These are phyloP conservation scores for Neoarthrinium moseri DNA, from an alignment of 2,329 filamentous ascomycete species.

Conservation along the genomic window DNA sequence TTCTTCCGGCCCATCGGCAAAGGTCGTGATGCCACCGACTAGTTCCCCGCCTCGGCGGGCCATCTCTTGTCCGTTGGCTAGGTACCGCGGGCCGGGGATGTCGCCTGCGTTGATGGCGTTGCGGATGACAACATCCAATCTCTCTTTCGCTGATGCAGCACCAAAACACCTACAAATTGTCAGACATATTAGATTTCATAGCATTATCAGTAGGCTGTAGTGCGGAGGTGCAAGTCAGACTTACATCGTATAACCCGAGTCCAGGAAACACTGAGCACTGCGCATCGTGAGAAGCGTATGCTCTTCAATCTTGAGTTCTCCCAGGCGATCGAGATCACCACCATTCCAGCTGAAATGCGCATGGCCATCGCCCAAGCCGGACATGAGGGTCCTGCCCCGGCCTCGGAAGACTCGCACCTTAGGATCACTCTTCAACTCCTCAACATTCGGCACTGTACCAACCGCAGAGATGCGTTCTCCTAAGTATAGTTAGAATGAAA, in stretches of 20 bases:
- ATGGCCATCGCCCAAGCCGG: constrained; percentile 48
- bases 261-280: constrained; percentile 41
- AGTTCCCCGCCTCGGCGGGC: constrained; percentile 42
- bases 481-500: too few relatives aligned
- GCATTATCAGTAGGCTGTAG: too few relatives aligned
- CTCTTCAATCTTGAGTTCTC: constrained; percentile 42
- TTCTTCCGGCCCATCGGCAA: too few relatives aligned
- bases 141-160: too few relatives aligned
- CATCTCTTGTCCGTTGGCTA: constrained; percentile 50
- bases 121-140: constrained; percentile 43
- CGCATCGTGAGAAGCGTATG: constrained; percentile 43
- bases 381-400: constrained; percentile 44
- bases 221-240: constrained; percentile 47
- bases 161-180: too few relatives aligned
- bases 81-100: constrained; percentile 44
- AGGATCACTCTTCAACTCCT: too few relatives aligned
- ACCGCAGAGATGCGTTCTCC: too few relatives aligned
- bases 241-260: constrained; percentile 50
- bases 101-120: constrained; percentile 47
- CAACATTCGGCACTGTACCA: too few relatives aligned
- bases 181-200: too few relatives aligned
- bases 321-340: constrained; percentile 38
- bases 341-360: constrained; percentile 49
- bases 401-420: constrained; percentile 38
- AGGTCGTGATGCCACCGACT: constrained; percentile 36